Base-by-base conservation (phyloP, 352 stramenopile species). In the Globisporangium viniferum region DNA sequence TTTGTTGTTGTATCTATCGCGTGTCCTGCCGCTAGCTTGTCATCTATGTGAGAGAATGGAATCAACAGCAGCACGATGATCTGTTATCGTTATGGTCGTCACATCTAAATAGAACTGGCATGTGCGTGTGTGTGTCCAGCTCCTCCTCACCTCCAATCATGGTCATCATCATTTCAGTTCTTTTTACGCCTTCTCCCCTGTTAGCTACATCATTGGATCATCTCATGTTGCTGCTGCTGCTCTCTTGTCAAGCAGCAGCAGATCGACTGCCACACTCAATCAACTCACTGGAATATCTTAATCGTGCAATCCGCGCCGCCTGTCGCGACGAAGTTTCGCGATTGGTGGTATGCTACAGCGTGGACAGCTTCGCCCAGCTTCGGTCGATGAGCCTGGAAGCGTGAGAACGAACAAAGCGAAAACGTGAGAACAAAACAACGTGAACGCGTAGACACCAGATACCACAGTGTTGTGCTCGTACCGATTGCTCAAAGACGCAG, bases 401-500 rank as follows among this genome's bases (percentile, higher is more conserved):
- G 27, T 46, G 3, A 2, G 10, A 60, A 49, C 31, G 10, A 64
- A 70, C 14, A 68, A 29, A 54, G 24, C 44, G 58, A 10, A 54
- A 8, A 70, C 14, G 8, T 35, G 65, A 61, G 61, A 27, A 22
- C 44, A 1, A 14, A 46, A 44, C 33, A 46, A 55, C 7, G 8
- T 9, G 51, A 22, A 3, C 49, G 12, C 20, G 36, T 20, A 35
- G 4, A 22, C 18, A 22, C 27, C 18, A 36, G 5, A 39, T 60
- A 33, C 0, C 31, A 58, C n/a, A 24, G 20, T n/a, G 5, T 22
- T 36, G 20, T 44, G 24, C n/a, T 27, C 74, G 36, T 70, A 93
- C 87, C 73, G 83, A 77, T 80, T 94, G 85, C 66, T 96, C 88
- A 72, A 93, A 94, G 39, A 96, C 81, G 73, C 88, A 96, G 73